Evolutionary conservation across 371 early-diverging fungal species (phyloP), one percentile per base, ranked within the genome.

Genomic region (Syncephalastrum monosporum): DNA sequence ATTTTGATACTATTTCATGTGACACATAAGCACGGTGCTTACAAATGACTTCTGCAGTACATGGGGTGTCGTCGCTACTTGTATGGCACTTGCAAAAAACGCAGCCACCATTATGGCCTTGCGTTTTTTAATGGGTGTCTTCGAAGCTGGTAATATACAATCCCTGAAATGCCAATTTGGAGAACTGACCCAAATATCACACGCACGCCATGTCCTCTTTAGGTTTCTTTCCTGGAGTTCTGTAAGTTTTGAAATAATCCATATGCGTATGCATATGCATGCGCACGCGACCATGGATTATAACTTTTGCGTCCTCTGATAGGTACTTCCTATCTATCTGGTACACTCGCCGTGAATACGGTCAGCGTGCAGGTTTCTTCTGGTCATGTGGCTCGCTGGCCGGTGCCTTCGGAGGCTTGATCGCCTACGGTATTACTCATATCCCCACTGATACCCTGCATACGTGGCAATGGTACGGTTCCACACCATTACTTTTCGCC

Each of bases 331-430:
- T 77, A 59, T 73, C 74, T 2, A 47, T 68, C 13, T 77, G 77
- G 77, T 77, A 77, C 27, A 77, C 72, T 3, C 58, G 77, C 24
- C 50, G 56, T 47, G 77, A 77, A 54, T 71, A 71, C 38, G 77
- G 72, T 42, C 61, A 65, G 19, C 59, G 77, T 47, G 60, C 72
- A 15, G 68, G 77, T 41, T 71, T 68, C 48, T 73, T 77, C 65
- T 64, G 73, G 74, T 61, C 77, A 25, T 56, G 69, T 62, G 55
- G 80, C 60, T 54, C 82, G 47, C 53, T 65, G 56, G 72, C 68
- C 63, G 68, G 74, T 68, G 74, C 74, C 1, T 69, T 73, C 56
- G 74, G 74, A 41, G 77, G 77, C 10, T 49, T 77, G 8, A 62
- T 75, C 51, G 67, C 64, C 33, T 51, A 68, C 47, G 77, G 74